Base-by-base conservation (phyloP, 495 filamentous ascomycete species). In the Aspergillus sparsus region DNA sequence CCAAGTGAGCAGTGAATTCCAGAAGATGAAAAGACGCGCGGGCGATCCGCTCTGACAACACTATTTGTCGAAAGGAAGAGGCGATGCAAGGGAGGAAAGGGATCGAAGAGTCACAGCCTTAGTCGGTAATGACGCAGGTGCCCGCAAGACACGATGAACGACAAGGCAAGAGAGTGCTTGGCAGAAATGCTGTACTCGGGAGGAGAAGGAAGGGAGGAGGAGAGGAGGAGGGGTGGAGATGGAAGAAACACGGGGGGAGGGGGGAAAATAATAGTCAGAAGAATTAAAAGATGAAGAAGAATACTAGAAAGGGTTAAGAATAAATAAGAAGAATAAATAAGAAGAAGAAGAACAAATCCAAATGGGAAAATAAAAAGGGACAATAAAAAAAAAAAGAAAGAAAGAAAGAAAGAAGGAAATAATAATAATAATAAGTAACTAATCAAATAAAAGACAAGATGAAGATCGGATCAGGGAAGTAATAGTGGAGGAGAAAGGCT, bases 81-180 rank as follows among this genome's bases (percentile, higher is more conserved):
- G 62, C 57, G 61, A 71, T 62, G 71, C 68, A 71, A 73, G 71
- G 71, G 67, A 69, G 66, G 65, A 61, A 71, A 68, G 62, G 69
- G 69, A 69, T 65, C 54, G 27, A 61, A 47, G 9, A 68, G 63
- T 63, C 62, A 63, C 70, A 66, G 67, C 65, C 66, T 63, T 65
- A 66, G 62, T 68, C 66, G 61, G 65, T 49, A 62, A 57, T 64
- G 64, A 73, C 67, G 70, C 70, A 73, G 70, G 68, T 66, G 67
- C 68, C 71, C 71, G 68, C 66, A 59, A 65, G 60, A 64, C 60
- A 62, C 58, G 58, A 69, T 68, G 62, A 66, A 62, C 64, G 44
- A 63, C 46, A 47, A 60, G 61, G 37, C 58, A 55, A 61, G 56
- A 59, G 53, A 32, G 62, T 55, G 51, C 66, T 68, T 71, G 69